Evolutionary conservation across 78 protist species (phyloP), one percentile per base, ranked within the genome.

Genomic region (Cavenderia fasciculata): DNA sequence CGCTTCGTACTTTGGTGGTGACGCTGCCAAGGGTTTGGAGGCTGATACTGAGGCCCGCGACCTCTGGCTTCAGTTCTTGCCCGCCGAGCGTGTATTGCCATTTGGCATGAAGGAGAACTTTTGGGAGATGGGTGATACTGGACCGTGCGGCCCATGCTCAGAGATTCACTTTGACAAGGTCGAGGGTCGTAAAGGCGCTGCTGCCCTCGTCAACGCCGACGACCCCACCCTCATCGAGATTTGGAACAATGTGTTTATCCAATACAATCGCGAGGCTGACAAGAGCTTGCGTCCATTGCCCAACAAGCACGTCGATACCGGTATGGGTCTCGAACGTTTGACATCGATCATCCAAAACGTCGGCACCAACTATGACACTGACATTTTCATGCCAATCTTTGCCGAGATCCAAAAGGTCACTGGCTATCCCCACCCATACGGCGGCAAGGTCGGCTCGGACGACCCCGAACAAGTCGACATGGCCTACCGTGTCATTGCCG

Each of bases 91-190:
- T 29, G 96, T 98, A 10, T 94, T 98, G 4, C 98, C 98, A 16
- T 94, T 72, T 14, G 94, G 90, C 66, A 94, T 88, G 96, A 96
- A 96, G 84, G 99, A 97, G 57, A 97, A 97, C 94, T 97, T 97
- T 93, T 97, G 99, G 99, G 99, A 97, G 93, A 97, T 97, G 99
- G 97, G 98, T 27, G 99, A 96, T 46, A 87, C 93, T n/a, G 98
- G 99, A 21, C 99, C 99, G 8, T 98, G 99, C 40, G 99, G 99
- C 4, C 99, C 99, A 61, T 98, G 99, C 96, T 72, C 98, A 16
- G 99, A 98, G 87, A 85, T 98, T 57, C 99, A 98, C 88, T 98
- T 82, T 77, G 99, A 98, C 88, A 96, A 98, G 56, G 86, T 98
- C 47, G 99, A 96, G 0, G 98, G 97, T 21, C 65, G 99, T 40